These are phyloP conservation scores for Singerocomus inundabilis DNA, from an alignment of 1,284 basidiomycete species.

Conservation along the genomic window DNA sequence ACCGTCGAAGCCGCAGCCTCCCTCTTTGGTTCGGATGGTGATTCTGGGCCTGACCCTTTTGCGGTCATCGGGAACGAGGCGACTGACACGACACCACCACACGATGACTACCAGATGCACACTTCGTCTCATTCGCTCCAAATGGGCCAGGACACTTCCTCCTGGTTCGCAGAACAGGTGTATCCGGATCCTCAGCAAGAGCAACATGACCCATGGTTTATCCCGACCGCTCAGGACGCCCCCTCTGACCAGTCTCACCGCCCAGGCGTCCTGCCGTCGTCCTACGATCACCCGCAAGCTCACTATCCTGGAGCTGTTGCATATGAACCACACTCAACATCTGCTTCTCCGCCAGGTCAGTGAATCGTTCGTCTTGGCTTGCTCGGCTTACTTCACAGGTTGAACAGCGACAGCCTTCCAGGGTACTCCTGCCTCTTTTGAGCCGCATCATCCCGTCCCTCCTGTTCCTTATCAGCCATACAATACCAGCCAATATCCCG, in stretches of 20 bases:
- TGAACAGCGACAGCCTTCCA: constrained; percentile 16
- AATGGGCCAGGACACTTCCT: constrained; percentile 38
- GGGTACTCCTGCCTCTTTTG: constrained; percentile 11
- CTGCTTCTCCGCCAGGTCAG: constrained; percentile 27
- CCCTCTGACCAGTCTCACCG: constrained; percentile 19
- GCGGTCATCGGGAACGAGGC: constrained; percentile 50
- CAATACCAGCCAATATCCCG: constrained; percentile 14
- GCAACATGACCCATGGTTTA: constrained; percentile 30
- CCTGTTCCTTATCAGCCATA: constrained; percentile 15
- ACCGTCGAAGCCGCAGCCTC: constrained; percentile 73
- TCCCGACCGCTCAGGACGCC: constrained; percentile 23
- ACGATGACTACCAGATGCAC: constrained; percentile 22
- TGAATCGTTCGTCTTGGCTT: constrained; percentile 1
- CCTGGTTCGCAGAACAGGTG: constrained; percentile 31
- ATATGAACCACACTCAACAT: constrained; percentile 22
- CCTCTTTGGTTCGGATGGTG: constrained; percentile 62
- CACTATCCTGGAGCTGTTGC: constrained; percentile 27
- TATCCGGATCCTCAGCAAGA: constrained; percentile 30
- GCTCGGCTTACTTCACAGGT: constrained; percentile 8
- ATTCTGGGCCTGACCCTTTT: constrained; percentile 64
- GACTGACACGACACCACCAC: constrained; percentile 26
- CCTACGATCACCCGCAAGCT: constrained; percentile 29
- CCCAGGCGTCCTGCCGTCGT: constrained; percentile 12
- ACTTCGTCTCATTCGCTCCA: constrained; percentile 22
- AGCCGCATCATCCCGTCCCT: constrained; percentile 21